Percentiles rank a stretch among this genome's conserved stretches.
Conservation (phyloP, 805 yeast genomes). For the Spathaspora gorwiae region DNA sequence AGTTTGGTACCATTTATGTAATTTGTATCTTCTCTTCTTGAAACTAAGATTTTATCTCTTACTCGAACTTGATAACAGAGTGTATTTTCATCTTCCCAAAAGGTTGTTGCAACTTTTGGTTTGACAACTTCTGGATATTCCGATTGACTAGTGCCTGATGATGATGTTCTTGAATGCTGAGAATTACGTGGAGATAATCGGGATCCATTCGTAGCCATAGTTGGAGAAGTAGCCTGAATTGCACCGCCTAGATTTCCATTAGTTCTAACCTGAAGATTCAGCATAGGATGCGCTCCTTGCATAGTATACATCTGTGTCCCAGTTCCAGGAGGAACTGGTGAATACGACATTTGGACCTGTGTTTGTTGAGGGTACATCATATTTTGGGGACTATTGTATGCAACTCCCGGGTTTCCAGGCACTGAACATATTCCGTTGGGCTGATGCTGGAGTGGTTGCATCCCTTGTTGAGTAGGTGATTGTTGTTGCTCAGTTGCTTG, state of each 20-base stretch:
- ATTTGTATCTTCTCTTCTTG: conserved; percentile 32
- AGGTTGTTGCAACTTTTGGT: conserved; percentile 32
- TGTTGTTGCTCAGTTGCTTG: conserved; percentile 1
- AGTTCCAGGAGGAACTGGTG: background rate
- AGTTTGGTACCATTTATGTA: conserved; percentile 37
- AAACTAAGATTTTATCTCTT: conserved; percentile 23
- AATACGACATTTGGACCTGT: conserved; percentile 5
- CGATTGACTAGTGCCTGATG: conserved; percentile 7
- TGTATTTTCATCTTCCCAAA: conserved; percentile 35
- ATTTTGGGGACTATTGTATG: background rate
- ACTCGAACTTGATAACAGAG: conserved; percentile 36
- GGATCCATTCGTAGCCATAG: background rate
- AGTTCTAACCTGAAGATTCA: background rate
- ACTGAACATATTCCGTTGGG: background rate
- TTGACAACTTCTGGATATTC: conserved; percentile 18
- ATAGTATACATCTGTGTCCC: conserved; percentile 1
- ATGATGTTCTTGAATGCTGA: conserved; percentile 14
- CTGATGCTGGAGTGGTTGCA: background rate
- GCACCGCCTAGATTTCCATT: background rate
- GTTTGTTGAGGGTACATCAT: conserved; percentile 5
- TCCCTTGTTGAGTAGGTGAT: background rate
- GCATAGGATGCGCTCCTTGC: background rate
- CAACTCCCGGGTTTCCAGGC: background rate
- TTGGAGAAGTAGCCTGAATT: background rate
- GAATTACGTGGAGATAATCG: conserved; percentile 1